Evolutionary conservation across 768 basidiomycete species (phyloP), one percentile per base, ranked within the genome.

Genomic region (Austroboletus eburneus): DNA sequence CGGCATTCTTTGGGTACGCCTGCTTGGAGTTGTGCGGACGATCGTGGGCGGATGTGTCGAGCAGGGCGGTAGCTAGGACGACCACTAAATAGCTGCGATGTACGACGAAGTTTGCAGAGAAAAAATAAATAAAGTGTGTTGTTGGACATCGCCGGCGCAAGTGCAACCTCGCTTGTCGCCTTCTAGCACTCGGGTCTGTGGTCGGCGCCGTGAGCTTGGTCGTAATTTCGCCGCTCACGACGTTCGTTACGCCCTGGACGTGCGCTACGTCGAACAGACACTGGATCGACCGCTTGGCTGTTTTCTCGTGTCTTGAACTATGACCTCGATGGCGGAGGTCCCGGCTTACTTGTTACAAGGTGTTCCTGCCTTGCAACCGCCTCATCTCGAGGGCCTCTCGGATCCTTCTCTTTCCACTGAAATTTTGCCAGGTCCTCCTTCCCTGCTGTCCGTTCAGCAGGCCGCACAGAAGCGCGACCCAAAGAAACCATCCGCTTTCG

Each of bases 351-450:
- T 88, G 75, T 71, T 83, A 62, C 80, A 81, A 67, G 81, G 82
- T 65, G 84, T 84, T 51, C 74, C 81, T 47, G 79, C 85, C 54
- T 71, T 79, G 59, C 89, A 88, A 63, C 88, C 87, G 57, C 71
- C 83, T 57, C 85, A 90, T 69, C 79, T 89, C 46, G 88, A 89
- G 65, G 83, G 87, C 56, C 58, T 66, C 34, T 66, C 65, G 46
- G 87, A 92, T 74, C 70, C 85, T 46, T 75, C 78, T 54, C 77
- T 91, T 58, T 89, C 91, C 52, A 92, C 90, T 50, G 90, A 91
- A 77, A 85, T 92, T 71, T 78, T 92, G 58, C 90, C 90, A 61
- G 89, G 88, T 21, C 90, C 90, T 49, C 90, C 90, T 43, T 80
- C 88, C 54, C 67, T 89, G 52, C 71, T 75, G 54, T 80, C 85